Base-by-base conservation (phyloP, 2,329 filamentous ascomycete genomes). In the Tolypocladium capitatum region DNA sequence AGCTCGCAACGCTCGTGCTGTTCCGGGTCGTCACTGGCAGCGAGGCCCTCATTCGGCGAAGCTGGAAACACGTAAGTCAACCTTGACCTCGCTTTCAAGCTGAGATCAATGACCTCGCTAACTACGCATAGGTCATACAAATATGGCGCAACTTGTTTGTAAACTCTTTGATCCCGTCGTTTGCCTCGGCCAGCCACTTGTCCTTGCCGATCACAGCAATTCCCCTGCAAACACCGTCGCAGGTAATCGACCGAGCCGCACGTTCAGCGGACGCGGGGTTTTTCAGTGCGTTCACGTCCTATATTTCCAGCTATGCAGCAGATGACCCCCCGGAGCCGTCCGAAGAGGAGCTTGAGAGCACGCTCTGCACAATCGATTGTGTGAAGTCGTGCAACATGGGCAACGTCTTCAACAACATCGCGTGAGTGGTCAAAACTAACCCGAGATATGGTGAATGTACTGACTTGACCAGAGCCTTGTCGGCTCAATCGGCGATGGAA, bases 301-400 rank as follows among this genome's bases (percentile, higher is more conserved):
- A 97, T 59, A 89, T 98, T 31, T 94, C 90, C n/a, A 97, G 91
- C 63, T 97, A 98, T 63, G 92, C 94, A 38, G 94, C 92, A 11
- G 92, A 97, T 64, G 92, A 98, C 60, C 92, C 92, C 13, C 92
- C 92, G 0, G 92, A 98, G 67, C 92, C 92, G 2, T 97, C 92
- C 1, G 89, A 97, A 54, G 91, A 97, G 62, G 92, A 98, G 63
- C 75, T 98, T 30, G 92, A 98, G 59, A 95, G 92, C 61, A 97
- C 92, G 0, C 72, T 98, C 10, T 92, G 86, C 61, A 91, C 92
- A 1, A 86, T 96, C 3, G 92, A 97, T 62, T 98, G 91, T 58
- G 82, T 98, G 38, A 91, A 86, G 56, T 84, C 88, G 41, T 98
- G 92, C 63, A 82, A 84, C 48, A 84, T 97, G 60, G 81, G 83